Evolutionary conservation across 73 alveolate genomes (phyloP).

Genomic region (Durusdinium trenchii): DNA sequence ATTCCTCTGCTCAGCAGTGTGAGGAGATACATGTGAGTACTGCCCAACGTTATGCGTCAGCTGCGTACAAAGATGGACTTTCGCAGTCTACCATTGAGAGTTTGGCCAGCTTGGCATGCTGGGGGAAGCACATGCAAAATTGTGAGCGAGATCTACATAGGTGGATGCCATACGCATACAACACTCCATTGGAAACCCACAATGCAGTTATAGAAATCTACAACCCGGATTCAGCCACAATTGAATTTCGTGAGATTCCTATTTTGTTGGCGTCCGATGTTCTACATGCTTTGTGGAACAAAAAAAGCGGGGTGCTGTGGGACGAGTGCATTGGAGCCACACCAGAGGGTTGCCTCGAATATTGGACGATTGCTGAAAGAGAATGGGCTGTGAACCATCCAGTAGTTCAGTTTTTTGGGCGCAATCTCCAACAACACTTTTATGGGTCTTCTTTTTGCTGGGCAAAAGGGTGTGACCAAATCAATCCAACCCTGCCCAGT

Average conservation of each 20-base stretch:
- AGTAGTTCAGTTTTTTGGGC: neutral
- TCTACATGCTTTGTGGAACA: neutral
- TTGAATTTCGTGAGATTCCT: neutral
- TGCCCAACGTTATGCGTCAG: constrained; percentile 31
- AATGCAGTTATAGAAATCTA: neutral
- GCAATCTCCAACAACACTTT: neutral
- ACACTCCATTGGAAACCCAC: neutral
- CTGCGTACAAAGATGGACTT: constrained; percentile 17
- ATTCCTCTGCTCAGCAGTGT: no score
- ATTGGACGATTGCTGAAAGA: neutral
- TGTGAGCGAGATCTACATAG: constrained; percentile 16
- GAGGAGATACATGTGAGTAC: constrained; percentile 11
- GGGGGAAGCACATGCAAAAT: constrained; percentile 32
- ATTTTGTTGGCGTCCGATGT: constrained; percentile 3
- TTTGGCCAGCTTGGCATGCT: neutral
- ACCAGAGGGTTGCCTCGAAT: neutral
- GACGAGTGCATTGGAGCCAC: neutral
- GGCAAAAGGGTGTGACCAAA: neutral
- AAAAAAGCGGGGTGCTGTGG: neutral
- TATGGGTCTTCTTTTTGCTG: neutral
- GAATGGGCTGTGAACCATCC: constrained; percentile 27
- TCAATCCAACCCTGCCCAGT: neutral
- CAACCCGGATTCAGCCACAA: neutral
- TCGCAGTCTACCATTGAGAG: neutral
- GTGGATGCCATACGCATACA: neutral